Conservation (phyloP, 495 filamentous ascomycete genomes). For the Lophiostoma macrostomum region DNA sequence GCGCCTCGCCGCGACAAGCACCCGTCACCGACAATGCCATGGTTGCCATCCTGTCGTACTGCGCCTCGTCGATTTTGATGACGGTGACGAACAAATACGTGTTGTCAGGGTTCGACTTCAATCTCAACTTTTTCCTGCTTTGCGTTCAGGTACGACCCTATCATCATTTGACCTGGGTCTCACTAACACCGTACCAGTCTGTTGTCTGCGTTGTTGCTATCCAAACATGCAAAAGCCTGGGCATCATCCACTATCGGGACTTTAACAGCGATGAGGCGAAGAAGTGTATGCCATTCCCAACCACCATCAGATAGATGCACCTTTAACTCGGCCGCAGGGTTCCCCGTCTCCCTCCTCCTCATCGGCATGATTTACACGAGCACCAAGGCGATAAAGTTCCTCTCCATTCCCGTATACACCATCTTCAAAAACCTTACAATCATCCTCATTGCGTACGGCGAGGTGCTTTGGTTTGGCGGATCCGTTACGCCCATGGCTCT, state of each 20-base stretch:
- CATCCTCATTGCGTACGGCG: conserved; percentile 97
- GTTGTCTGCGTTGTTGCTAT: conserved; percentile 90
- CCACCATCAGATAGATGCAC: background rate
- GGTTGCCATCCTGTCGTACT: conserved; percentile 85
- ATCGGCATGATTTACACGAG: conserved; percentile 99
- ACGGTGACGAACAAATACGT: conserved; percentile 99
- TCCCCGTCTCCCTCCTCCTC: conserved; percentile 92
- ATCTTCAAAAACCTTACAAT: conserved; percentile 99
- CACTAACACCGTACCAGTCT: conserved; percentile 54
- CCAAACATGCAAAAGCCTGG: conserved; percentile 72
- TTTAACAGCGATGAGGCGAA: conserved; percentile 87
- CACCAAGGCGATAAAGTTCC: conserved; percentile 92
- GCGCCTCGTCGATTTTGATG: conserved; percentile 93
- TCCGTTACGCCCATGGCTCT: conserved; percentile 83
- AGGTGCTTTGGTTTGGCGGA: conserved; percentile 98
- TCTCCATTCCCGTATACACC: conserved; percentile 97
- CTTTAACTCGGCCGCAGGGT: conserved; percentile 64
- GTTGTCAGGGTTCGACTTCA: conserved; percentile 84
- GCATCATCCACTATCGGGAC: conserved; percentile 84
- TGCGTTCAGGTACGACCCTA: conserved; percentile 72
- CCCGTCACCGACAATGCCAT: conserved; percentile 65
- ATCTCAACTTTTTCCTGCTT: conserved; percentile 94
- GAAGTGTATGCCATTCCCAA: conserved; percentile 65
- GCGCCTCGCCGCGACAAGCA: conserved; percentile 39
- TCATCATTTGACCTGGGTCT: background rate